These are phyloP conservation scores for Ilyonectria mors-panacis DNA, from an alignment of 2,329 filamentous ascomycete genomes.

Conservation along the genomic window DNA sequence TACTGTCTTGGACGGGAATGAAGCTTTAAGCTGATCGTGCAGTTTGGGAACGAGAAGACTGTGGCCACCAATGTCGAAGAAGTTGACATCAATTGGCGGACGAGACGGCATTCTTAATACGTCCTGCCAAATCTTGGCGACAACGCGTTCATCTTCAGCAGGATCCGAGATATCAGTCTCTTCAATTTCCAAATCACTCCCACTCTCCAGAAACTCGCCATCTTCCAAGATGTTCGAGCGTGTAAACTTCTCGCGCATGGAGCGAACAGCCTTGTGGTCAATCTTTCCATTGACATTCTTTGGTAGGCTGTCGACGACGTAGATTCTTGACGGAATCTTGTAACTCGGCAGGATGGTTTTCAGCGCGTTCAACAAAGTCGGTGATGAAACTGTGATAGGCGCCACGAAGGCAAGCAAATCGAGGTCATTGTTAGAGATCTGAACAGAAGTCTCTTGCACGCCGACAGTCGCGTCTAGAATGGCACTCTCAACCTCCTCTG, in stretches of 20 bases:
- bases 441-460: background rate
- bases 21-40: background rate
- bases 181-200: background rate
- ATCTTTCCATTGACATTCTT: slow-evolving; percentile 4
- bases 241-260: background rate
- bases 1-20: background rate
- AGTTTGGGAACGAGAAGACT: slow-evolving; percentile 6
- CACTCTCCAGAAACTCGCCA: background rate
- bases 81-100: background rate
- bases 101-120: background rate
- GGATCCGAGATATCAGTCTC: background rate
- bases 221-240: background rate
- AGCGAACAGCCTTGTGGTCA: slow-evolving; percentile 2
- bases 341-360: background rate
- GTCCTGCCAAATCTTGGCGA: slow-evolving; percentile 6
- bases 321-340: slow-evolving; percentile 4
- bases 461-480: background rate
- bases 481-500: slow-evolving; percentile 1
- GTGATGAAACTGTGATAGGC: background rate
- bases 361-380: background rate
- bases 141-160: background rate
- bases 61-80: slow-evolving; percentile 9
- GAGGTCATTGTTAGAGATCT: background rate
- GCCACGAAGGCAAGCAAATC: slow-evolving; percentile 4
- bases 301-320: background rate